Base-by-base conservation (phyloP, 2,329 filamentous ascomycete species). In the Pseudogymnoascus sp. region DNA sequence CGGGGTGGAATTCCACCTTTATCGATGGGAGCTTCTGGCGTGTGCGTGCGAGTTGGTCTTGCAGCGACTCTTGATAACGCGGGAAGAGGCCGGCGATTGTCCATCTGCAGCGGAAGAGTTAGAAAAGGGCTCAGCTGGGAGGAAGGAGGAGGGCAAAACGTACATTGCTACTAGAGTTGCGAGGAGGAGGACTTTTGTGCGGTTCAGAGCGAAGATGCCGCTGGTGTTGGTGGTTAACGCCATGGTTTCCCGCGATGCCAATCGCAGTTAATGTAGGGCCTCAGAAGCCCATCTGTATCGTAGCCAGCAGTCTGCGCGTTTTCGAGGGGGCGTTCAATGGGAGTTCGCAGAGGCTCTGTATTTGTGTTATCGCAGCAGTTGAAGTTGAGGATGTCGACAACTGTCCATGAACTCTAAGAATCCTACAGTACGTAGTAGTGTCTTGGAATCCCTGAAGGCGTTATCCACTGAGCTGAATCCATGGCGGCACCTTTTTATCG, bases 1-100 rank as follows among this genome's bases (percentile, higher is more conserved):
- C 37, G 16, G 64, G 64, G 45, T 65, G 64, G 62, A 57, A 65
- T 41, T 65, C 64, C 3, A 65, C 54, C 28, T 64, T 65, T 39
- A 65, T 48, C 13, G 37, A 54, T 1, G 64, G 64, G 28, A 65
- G 10, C 14, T 63, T 36, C 51, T 61, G 14, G 16, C 54, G 48
- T 5, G 62, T 61, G 14, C 21, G 21, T 3, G 48, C 3, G 25
- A 64, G 48, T 14, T 64, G 48, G 11, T 36, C 62, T 64, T 64
- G 28, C 16, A 64, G 28, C 25, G 41, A 7, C 19, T 28, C 31
- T 34, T 64, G 28, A n/a, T 64, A 64, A 21, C 21, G 37, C 11
- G 62, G 48, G n/a, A 64, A 41, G 25, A 64, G 28, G 54, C 36
- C 19, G 19, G 62, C 62, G 31, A 61, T 61, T 4, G 28, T 62